A percentile compares a stretch with the other conserved stretches of the same genome.
Conservation (phyloP, 2,329 filamentous ascomycete genomes). For the Diaporthe velutina region DNA sequence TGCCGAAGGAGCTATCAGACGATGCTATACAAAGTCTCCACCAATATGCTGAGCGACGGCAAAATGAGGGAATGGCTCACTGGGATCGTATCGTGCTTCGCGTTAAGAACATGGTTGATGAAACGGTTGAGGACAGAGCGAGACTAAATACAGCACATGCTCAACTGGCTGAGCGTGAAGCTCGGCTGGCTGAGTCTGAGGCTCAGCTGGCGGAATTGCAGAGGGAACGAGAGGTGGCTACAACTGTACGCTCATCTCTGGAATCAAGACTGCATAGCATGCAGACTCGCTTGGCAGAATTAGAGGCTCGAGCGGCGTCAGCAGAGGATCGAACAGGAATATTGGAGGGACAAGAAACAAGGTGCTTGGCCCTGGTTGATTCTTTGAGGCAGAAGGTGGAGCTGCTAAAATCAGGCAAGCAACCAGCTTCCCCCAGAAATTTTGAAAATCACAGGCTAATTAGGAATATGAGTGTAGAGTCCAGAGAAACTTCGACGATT, state of each 20-base stretch:
- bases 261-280: not conserved
- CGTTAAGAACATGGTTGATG: no score
- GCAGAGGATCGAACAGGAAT: not conserved
- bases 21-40: not conserved
- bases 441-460: not conserved
- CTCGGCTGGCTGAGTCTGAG: not conserved
- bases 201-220: not conserved
- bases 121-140: no score
- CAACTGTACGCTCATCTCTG: not conserved
- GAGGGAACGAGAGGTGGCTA: not conserved
- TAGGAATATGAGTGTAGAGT: no score
- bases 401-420: no score
- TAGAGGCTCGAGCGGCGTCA: no score
- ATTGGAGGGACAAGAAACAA: not conserved
- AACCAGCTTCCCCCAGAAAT: not conserved
- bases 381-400: no score
- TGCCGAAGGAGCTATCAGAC: no score
- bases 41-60: not conserved
- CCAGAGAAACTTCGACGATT: no score
- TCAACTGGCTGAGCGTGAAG: no score
- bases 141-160: not conserved
- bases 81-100: no score
- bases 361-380: not conserved
- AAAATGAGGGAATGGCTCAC: no score
- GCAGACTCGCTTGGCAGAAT: not conserved